These are phyloP conservation scores for Lolium multiflorum DNA, from an alignment of 176 grass and related monocot species.

Conservation along the genomic window DNA sequence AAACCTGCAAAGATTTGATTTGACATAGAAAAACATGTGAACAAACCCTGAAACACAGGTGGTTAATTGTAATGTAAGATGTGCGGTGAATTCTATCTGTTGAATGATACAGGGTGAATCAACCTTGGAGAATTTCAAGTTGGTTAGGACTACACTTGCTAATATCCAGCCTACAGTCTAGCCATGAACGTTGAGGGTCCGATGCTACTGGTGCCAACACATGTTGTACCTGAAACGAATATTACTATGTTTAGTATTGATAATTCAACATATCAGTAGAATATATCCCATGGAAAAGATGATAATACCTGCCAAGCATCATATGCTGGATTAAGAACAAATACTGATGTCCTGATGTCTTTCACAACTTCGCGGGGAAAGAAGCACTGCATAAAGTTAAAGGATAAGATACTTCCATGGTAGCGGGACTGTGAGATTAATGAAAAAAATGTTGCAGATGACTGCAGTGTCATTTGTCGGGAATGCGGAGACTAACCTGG, in stretches of 20 bases:
- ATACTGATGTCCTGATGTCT: conserved; percentile 65
- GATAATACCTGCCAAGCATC: conserved; percentile 83
- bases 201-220: conserved; percentile 67
- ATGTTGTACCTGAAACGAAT: conserved; percentile 72
- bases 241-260: not conserved
- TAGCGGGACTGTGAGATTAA: not conserved
- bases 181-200: conserved; percentile 67
- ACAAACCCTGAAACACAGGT: not conserved
- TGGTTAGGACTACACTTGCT: conserved; percentile 68
- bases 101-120: conserved; percentile 13
- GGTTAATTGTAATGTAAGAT: not conserved
- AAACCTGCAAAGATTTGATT: conserved; percentile 56
- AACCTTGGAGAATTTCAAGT: conserved; percentile 79
- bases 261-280: conserved; percentile 14
- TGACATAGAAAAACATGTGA: not conserved
- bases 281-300: conserved; percentile 1
- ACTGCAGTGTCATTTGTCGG: not conserved
- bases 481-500: conserved; percentile 36
- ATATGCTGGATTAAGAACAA: conserved; percentile 88
- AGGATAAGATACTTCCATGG: not conserved
- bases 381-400: conserved; percentile 62
- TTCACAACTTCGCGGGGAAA: conserved; percentile 83
- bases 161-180: conserved; percentile 74
- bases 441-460: not conserved
- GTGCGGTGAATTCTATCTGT: not conserved